Base-by-base conservation (phyloP, 2,329 filamentous ascomycete species). In the Plenodomus biglobosus region DNA sequence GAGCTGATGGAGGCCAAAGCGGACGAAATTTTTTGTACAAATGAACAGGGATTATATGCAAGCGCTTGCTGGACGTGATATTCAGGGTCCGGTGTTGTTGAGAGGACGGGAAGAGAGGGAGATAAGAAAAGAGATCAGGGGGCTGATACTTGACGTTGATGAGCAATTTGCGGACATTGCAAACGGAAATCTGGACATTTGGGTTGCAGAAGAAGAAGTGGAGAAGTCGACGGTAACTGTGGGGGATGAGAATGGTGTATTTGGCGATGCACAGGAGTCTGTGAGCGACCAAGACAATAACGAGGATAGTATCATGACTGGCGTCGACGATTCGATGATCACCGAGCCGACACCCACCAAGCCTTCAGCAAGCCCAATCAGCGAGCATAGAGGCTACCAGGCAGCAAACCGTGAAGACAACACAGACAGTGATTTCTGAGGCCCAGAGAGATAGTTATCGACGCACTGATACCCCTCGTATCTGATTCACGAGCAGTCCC, bases 1-100 rank as follows among this genome's bases (percentile, higher is more conserved):
- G 61, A 71, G 21, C 60, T 69, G 36, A 77, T 79, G 48, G 65
- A 74, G 40, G 74, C 75, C 2, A 71, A 72, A 34, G 62, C 74
- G 1, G 74, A 81, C 20, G 75, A 79, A 42, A 73, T 76, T n/a
- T 72, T n/a, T 61, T 44, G 37, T 62, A 1, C 49, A 50, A 17
- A 73, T 76, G 62, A 55, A 58, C 7, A 55, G 52, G 1, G 73
- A 76, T 42, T 76, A 77, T 51, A 58, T 68, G 50, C 64, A 52
- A 2, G 62, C 70, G 5, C 51, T 76, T 13, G 68, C 65, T 21
- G 64, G 66, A 18, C 27, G 27, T 7, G 48, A 56, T 1, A 8
- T 19, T n/a, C 16, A 41, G 3, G 8, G 22, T 8, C 42, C 16
- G 35, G 22, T 20, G 41, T 50, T 1, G 38, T 44, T 19, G 40